Base-by-base conservation (phyloP, 2,329 filamentous ascomycete species). In the Fusarium pseudonygamai region DNA sequence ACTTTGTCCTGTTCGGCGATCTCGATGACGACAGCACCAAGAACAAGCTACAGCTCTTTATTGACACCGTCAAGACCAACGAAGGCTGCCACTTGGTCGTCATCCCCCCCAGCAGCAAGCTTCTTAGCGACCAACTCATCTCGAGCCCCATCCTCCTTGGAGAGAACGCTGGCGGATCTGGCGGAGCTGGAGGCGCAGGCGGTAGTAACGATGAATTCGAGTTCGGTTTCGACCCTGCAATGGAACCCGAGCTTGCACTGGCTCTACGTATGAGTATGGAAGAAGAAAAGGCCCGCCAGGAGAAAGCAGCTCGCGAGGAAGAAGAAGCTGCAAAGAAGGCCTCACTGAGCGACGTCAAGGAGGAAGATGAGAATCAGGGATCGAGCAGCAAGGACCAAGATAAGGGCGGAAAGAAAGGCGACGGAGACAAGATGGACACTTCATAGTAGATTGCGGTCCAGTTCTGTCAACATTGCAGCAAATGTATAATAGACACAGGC, bases 251-350 rank as follows among this genome's bases (percentile, higher is more conserved):
- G 83, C 86, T 99, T 79, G 96, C 96, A 28, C 90, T 99, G 76
- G 96, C 96, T 59, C 86, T 99, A 81, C 92, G 96, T 73, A 97
- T 99, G 94, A 97, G 94, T 83, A 94, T 97, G 89, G 96, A 99
- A 82, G 96, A 99, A 82, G 96, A 99, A 84, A 97, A 97, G 86
- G 95, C 95, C 70, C 88, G 96, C 78, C 92, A 97, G 83, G 95
- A 97, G 82, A 94, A 94, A 84, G 91, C 93, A 79, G 93, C 92
- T 77, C 91, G 91, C 78, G 90, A 94, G 72, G 92, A 93, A 76
- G 92, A 93, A 76, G 89, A 91, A 75, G 88, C 90, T 47, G 89
- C 93, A 60, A 90, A 90, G 75, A 96, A 95, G 85, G 90, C 90
- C 47, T 90, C 91, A 50, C 86, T 98, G 75, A 94, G 95, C 79